Percentiles rank a stretch among this genome's conserved stretches.
Evolutionary conservation across 306 rosid species (phyloP).

Genomic region (Datisca glomerata): DNA sequence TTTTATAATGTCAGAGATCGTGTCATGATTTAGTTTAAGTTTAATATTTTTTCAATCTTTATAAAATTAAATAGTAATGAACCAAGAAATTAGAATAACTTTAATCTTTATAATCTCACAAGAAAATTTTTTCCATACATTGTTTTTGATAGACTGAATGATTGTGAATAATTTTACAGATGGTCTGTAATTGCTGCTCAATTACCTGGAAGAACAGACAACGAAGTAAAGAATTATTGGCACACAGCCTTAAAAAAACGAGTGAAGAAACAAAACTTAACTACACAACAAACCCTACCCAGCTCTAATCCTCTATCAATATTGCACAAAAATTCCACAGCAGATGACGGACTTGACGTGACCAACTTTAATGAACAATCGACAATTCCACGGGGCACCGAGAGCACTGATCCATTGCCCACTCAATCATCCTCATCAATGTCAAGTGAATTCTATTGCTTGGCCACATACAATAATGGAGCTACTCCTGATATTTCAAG

Average conservation of each 20-base stretch:
- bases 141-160: neutral
- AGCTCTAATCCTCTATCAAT: slow-evolving; percentile 4
- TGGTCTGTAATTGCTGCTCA: slow-evolving; percentile 62
- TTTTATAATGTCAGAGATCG: too few species aligned
- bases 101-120: too few species aligned
- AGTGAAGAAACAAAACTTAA: neutral
- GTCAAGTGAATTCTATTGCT: slow-evolving; percentile 11
- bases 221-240: slow-evolving; percentile 74
- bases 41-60: too few species aligned
- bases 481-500: neutral
- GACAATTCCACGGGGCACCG: slow-evolving; percentile 6
- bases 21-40: too few species aligned
- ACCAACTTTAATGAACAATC: neutral
- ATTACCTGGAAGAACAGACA: slow-evolving; percentile 64
- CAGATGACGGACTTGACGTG: neutral
- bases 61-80: too few species aligned
- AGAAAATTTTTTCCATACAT: too few species aligned
- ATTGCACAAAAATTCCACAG: neutral
- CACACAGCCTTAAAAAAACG: slow-evolving; percentile 48
- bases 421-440: too few species aligned
- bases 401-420: slow-evolving; percentile 8
- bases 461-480: slow-evolving; percentile 2
- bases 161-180: slow-evolving; percentile 22
- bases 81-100: too few species aligned
- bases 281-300: slow-evolving; percentile 1